Percentiles rank a stretch among this genome's conserved stretches.
Evolutionary conservation across 148 eudicot genomes (phyloP).

Genomic region (Nepenthes mirabilis): DNA sequence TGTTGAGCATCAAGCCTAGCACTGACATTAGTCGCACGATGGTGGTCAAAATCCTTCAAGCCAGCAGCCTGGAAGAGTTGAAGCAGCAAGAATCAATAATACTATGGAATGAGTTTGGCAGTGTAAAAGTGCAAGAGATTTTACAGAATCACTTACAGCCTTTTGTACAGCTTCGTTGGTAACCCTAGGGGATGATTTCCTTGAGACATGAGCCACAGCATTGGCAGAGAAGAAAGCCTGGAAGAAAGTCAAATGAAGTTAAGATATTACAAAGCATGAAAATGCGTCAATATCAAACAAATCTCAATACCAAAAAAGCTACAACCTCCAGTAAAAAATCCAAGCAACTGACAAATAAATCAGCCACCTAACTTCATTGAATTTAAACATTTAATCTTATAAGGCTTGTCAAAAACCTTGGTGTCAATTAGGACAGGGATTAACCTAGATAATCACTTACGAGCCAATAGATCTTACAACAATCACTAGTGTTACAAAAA

Average conservation of each 20-base stretch:
- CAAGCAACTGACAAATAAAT: too few relatives aligned
- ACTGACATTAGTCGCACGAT: slow-evolving; percentile 85
- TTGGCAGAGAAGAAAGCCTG: slow-evolving; percentile 90
- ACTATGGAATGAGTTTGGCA: not conserved
- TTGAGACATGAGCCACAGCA: slow-evolving; percentile 79
- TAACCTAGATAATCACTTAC: not conserved
- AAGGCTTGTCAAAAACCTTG: not conserved
- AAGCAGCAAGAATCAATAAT: slow-evolving; percentile 4
- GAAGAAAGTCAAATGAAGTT: not conserved
- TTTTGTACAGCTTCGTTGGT: slow-evolving; percentile 78
- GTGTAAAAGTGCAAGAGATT: not conserved
- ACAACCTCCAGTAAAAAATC: not conserved
- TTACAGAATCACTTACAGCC: slow-evolving; percentile 54
- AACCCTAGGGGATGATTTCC: slow-evolving; percentile 88
- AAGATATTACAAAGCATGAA: not conserved
- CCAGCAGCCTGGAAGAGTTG: slow-evolving; percentile 59
- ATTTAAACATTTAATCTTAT: not conserved
- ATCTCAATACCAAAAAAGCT: not conserved
- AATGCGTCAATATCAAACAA: not conserved
- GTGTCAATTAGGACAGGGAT: not conserved
- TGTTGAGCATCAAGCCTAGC: slow-evolving; percentile 88
- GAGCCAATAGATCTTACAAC: too few relatives aligned
- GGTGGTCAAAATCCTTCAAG: slow-evolving; percentile 84
- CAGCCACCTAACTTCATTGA: too few relatives aligned
- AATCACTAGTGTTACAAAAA: too few relatives aligned